Evolutionary conservation across 345 rosid genomes (phyloP).

Genomic region (Passiflora organensis): DNA sequence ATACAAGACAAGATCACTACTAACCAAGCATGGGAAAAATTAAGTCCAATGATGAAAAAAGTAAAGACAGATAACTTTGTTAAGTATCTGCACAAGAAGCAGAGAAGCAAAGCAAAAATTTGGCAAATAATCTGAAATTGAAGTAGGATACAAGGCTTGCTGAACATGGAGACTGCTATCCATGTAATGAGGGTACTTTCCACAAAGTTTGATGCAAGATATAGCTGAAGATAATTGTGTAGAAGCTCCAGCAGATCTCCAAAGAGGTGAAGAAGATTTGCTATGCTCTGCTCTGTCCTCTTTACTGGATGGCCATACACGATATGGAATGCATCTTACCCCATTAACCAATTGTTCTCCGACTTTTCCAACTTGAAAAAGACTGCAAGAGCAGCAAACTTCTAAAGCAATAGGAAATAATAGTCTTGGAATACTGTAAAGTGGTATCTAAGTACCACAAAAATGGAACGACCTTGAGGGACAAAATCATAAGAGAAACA

Average conservation of each 20-base stretch:
- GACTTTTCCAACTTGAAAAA: conserved; percentile 53
- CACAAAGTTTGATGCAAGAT: conserved; percentile 47
- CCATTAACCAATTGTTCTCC: conserved; percentile 36
- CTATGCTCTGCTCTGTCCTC: conserved; percentile 20
- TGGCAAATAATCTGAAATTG: conserved; percentile 11
- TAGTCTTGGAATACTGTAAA: background rate
- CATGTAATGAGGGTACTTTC: conserved; percentile 21
- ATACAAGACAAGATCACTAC: background rate
- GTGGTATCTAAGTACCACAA: background rate
- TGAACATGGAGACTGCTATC: conserved; percentile 21
- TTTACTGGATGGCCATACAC: conserved; percentile 40
- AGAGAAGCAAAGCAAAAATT: conserved; percentile 7
- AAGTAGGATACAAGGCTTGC: conserved; percentile 67
- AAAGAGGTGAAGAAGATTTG: conserved; percentile 35
- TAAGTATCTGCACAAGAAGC: background rate
- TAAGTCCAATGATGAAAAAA: background rate
- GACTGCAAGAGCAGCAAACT: conserved; percentile 56
- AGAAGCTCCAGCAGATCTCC: conserved; percentile 33
- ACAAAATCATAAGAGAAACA: too few species aligned
- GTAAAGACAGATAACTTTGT: background rate
- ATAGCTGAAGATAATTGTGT: conserved; percentile 37
- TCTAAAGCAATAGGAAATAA: conserved; percentile 35
- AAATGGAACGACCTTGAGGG: background rate
- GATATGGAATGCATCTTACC: conserved; percentile 37
- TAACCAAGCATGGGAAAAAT: background rate